Conservation (phyloP, 176 grass and related monocot genomes). For the Triticum turgidum region DNA sequence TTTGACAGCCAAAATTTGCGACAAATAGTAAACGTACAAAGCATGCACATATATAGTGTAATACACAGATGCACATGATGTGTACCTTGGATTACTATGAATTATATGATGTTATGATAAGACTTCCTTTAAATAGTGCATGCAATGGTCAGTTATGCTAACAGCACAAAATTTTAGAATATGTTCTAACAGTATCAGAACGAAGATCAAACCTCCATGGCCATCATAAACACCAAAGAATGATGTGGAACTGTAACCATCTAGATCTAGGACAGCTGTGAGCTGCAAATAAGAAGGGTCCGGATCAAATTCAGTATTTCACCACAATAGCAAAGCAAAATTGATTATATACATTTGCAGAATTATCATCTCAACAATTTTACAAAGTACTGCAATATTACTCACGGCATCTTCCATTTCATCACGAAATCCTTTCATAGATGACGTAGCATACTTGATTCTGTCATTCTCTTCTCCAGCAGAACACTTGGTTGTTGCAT, state of each 20-base stretch:
- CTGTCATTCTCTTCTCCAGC: slow-evolving; percentile 23
- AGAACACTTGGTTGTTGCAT: background rate
- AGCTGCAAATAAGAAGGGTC: slow-evolving; percentile 23
- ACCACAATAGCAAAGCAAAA: background rate
- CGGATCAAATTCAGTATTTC: slow-evolving; percentile 8
- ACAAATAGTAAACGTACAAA: background rate
- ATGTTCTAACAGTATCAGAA: slow-evolving; percentile 15
- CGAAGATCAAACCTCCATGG: slow-evolving; percentile 38
- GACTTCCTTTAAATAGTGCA: background rate
- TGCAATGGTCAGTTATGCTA: slow-evolving; percentile 9
- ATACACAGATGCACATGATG: background rate
- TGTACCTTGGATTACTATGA: background rate
- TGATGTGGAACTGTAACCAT: slow-evolving; percentile 1
- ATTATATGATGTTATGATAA: background rate
- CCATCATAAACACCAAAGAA: slow-evolving; percentile 58
- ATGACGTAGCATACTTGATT: slow-evolving; percentile 30
- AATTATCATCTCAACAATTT: background rate
- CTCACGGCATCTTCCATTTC: slow-evolving; percentile 37
- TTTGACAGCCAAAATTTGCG: background rate
- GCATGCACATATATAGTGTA: background rate
- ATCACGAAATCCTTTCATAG: background rate
- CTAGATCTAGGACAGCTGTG: slow-evolving; percentile 32
- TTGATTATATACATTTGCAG: background rate
- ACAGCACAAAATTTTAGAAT: background rate
- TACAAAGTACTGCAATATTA: slow-evolving; percentile 17